Evolutionary conservation across 225 moss, liverwort and hornwort species (phyloP), one percentile per base, ranked within the genome.

Genomic region (Neckera pumila): DNA sequence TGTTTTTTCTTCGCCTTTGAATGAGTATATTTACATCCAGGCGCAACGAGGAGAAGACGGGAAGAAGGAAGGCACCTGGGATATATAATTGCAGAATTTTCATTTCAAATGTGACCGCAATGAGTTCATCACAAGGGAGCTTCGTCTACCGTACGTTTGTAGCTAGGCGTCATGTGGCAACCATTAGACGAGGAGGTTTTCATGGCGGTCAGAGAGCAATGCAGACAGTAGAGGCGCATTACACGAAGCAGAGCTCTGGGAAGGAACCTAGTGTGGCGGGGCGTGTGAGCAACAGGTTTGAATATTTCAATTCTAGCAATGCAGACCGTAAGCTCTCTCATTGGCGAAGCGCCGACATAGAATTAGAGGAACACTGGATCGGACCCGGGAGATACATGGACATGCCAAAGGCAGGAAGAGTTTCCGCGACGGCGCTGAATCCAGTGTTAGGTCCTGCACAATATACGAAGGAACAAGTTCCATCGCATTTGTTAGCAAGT

Each of bases 51-150:
- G 90, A 83, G 73, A 83, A 90, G 74, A 30, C 88, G 36, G 79
- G 86, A 66, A 85, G 65, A 56, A 82, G 83, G 27, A 89, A 76
- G 79, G 69, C 38, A 27, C 54, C 38, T 49, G 70, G 43, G 53
- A 42, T 51, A 64, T 56, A 18, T 61, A 81, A 70, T 82, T 79
- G 61, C 51, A 76, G 88, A 65, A 63, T 66, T 70, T 64, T 47
- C 12, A 33, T 82, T 51, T 85, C 87, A 86, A 89, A 89, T 91
- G 88, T 73, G 76, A 86, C 74, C 45, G 75, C 69, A 25, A 93
- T 88, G 93, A 89, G 84, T 84, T 88, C 88, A 63, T 86, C 85
- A 21, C 92, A 84, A 85, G 88, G 91, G 42, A 81, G 65, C 56
- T 78, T 82, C 75, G 20, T 92, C 26, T 92, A 89, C 56, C 93